Base-by-base conservation (phyloP, 768 basidiomycete species). In the Suillus ampliporus region DNA sequence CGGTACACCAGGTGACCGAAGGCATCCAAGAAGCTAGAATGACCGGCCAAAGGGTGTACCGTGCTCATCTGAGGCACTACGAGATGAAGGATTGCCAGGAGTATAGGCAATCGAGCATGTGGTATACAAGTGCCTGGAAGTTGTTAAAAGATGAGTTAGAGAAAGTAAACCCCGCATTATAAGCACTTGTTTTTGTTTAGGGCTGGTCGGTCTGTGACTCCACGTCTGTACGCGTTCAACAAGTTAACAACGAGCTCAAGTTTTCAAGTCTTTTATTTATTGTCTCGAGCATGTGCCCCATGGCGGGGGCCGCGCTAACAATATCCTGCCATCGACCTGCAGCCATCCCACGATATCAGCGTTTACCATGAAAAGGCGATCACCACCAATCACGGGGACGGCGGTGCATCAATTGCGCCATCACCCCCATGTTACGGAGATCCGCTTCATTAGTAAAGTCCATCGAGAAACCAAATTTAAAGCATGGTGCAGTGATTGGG, bases 1-100 rank as follows among this genome's bases (percentile, higher is more conserved):
- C 63, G 82, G 80, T 81, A 80, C 84, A 83, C 84, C 80, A 85
- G 87, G 87, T 89, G 88, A 88, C 88, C 79, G 80, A 80, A 63
- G n/a, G 66, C 80, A 78, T 76, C 84, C 83, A 83, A 68, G 68
- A 67, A 69, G 68, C 68, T 73, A 78, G 81, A 80, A 83, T 76
- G 81, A 69, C 75, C 83, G 76, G 88, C 87, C 88, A 86, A 88
- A 85, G 83, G 66, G 82, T 81, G 83, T 70, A 84, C 72, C 83
- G 67, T 73, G 40, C 78, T 68, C n/a, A 65, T 89, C 84, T 89
- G 76, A 88, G 87, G 84, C 82, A 69, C 74, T 71, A 68, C 58
- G 69, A 66, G 83, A 84, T 86, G 83, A 81, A 81, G 73, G 82
- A 81, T 76, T 80, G 81, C 70, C 77, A 69, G 63, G 56, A 64